Evolutionary conservation across 108 stramenopile species (phyloP), one percentile per base, ranked within the genome.

Genomic region (Nannochloropsis gaditana): DNA sequence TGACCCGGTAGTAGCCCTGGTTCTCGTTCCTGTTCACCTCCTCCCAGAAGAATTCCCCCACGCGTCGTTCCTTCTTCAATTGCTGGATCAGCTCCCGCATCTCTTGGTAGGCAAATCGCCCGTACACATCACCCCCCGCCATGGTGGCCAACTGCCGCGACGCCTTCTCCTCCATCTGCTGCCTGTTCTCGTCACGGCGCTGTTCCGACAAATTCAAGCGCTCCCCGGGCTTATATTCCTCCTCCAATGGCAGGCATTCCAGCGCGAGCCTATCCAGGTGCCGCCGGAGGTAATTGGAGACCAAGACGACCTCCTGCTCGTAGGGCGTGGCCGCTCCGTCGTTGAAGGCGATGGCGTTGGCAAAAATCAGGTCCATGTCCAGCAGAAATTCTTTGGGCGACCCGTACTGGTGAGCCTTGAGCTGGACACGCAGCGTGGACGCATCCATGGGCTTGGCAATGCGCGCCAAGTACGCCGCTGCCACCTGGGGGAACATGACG

Each of bases 331-430:
- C n/a, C 59, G 59, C 59, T 2, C 59, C 59, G n/a, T 73, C 59
- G n/a, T 73, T 73, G n/a, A 73, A 73, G 3, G 15, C 6, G 8
- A 73, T 73, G 19, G 59, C 59, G n/a, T 73, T 73, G 19, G 3
- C n/a, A 73, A 73, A 73, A 73, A 73, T 73, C 59, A 73, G 59
- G n/a, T 73, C 59, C 59, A 73, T n/a, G n/a, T 73, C 59, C 6
- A 15, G 19, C 59, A 73, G n/a, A 6, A 73, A 73, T n/a, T 4
- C 59, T n/a, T 73, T 73, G 3, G 59, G 59, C 15, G 19, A n/a
- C 59, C 59, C 59, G n/a, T 73, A 73, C 59, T 15, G 2, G n/a
- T 73, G 59, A n/a, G 19, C 59, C 59, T 8, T 73, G 15, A 73
- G n/a, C 59, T 73, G 59, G 19, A 73, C 2, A 2, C 59, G 15